Conservation (phyloP, 1,284 basidiomycete species). For the Ustilago loliicola region DNA sequence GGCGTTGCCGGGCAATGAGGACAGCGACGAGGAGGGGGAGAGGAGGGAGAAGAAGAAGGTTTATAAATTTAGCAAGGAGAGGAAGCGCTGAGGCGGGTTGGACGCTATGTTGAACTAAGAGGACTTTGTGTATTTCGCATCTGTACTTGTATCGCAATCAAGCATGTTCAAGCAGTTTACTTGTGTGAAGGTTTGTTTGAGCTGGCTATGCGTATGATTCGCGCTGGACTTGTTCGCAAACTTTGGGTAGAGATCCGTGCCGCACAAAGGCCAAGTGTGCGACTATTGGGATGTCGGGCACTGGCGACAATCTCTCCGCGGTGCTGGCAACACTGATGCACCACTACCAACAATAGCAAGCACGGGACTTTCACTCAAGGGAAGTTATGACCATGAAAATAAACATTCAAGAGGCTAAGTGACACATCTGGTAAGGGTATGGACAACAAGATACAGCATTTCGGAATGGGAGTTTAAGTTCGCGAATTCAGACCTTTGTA, state of each 20-base stretch:
- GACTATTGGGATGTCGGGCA: too few species aligned
- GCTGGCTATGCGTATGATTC: not conserved
- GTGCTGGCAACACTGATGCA: too few species aligned
- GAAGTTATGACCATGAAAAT: not conserved
- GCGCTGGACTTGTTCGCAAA: too few species aligned
- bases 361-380: not conserved
- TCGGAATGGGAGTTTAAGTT: not conserved
- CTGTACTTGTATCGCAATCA: constrained; percentile 4
- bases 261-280: too few species aligned
- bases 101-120: too few species aligned
- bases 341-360: too few species aligned
- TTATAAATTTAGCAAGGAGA: constrained; percentile 61
- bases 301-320: too few species aligned
- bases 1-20: constrained; percentile 42
- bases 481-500: not conserved
- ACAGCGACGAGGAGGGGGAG: constrained; percentile 35
- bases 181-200: not conserved
- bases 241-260: too few species aligned
- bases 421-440: not conserved
- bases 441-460: not conserved
- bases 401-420: too few species aligned
- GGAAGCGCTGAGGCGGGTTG: constrained; percentile 53
- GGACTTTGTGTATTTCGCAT: not conserved
- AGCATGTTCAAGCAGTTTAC: not conserved
- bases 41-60: constrained; percentile 20